Evolutionary conservation across 495 filamentous ascomycete genomes (phyloP), one percentile per base, ranked within the genome.

Genomic region (Xylaria flabelliformis): DNA sequence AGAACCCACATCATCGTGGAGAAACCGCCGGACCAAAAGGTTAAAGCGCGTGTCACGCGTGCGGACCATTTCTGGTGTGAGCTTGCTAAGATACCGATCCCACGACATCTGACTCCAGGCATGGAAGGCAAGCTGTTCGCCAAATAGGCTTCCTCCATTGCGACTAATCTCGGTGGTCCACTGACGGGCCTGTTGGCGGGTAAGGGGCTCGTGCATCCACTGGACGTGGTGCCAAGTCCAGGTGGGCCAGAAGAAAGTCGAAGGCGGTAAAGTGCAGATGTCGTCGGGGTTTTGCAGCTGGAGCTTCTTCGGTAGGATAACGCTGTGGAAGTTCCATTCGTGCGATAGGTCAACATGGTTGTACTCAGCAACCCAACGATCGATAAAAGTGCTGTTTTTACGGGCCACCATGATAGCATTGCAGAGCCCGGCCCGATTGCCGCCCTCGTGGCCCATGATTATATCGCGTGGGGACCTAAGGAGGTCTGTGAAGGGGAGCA

Each of bases 211-310:
- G 66, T 86, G 83, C 84, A 86, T 86, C 72, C 81, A 86, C 53
- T 82, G 77, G 58, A 85, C 76, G 70, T 85, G 82, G 50, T 75
- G 71, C 74, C 80, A 83, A 0, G 84, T 85, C 84, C 84, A 86
- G 4, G 83, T 85, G 7, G 84, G 84, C 84, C 84, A 86, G 74
- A 84, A 85, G 74, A 86, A 86, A 34, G 79, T 77, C 36, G 80
- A 76, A 6, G 84, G 83, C 0, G 84, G 75, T 21, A 86, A 66
- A 13, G 79, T 65, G 77, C 84, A 86, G 32, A 85, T 77, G 46
- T 85, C 83, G 17, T 79, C 70, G 0, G 79, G 80, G 55, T 83
- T 76, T 13, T 74, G 64, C 17, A 75, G 55, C 67, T 83, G 80
- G n/a, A 85, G 64, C 64, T 81, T 44, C 55, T 84, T 84, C 2